These are phyloP conservation scores for Cladosporium velox DNA, from an alignment of 2,329 filamentous ascomycete species.

Conservation along the genomic window DNA sequence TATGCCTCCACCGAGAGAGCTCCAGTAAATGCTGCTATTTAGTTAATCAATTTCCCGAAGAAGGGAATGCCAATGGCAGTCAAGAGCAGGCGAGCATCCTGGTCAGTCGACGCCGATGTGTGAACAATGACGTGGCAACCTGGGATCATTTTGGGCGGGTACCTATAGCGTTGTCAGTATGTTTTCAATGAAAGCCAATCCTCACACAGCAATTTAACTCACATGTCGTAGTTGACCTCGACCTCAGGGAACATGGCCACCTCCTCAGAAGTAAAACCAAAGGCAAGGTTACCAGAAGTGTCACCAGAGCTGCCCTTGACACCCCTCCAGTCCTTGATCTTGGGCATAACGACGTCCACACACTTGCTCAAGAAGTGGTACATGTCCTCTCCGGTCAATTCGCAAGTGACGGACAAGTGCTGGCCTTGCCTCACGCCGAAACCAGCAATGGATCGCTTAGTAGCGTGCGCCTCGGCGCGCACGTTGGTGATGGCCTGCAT, in stretches of 20 bases:
- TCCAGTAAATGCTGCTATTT: conserved; percentile 23
- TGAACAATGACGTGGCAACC: conserved; percentile 81
- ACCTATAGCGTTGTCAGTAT: conserved; percentile 49
- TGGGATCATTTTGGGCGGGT: conserved; percentile 74
- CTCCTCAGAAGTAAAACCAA: conserved; percentile 74
- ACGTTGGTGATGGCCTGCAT: conserved; percentile 83
- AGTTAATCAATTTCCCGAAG: conserved; percentile 69
- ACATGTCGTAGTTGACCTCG: conserved; percentile 90
- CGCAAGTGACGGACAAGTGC: conserved; percentile 73
- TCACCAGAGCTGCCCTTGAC: conserved; percentile 78
- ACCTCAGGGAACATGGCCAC: conserved; percentile 89
- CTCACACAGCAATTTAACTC: conserved; percentile 46
- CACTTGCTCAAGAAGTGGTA: conserved; percentile 90
- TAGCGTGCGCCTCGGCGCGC: conserved; percentile 68
- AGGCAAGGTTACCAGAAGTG: conserved; percentile 80
- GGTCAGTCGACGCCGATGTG: conserved; percentile 81
- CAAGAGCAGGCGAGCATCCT: conserved; percentile 77
- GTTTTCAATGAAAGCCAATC: not conserved
- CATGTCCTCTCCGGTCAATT: conserved; percentile 76
- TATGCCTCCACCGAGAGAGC: too few species aligned
- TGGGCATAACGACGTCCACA: conserved; percentile 85
- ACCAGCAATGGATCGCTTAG: conserved; percentile 68
- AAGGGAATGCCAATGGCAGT: conserved; percentile 76
- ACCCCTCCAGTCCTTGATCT: conserved; percentile 94
- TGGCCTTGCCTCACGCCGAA: conserved; percentile 75